These are phyloP conservation scores for Liriodendron chinense DNA, from an alignment of 164 flowering plant genomes.

Conservation along the genomic window DNA sequence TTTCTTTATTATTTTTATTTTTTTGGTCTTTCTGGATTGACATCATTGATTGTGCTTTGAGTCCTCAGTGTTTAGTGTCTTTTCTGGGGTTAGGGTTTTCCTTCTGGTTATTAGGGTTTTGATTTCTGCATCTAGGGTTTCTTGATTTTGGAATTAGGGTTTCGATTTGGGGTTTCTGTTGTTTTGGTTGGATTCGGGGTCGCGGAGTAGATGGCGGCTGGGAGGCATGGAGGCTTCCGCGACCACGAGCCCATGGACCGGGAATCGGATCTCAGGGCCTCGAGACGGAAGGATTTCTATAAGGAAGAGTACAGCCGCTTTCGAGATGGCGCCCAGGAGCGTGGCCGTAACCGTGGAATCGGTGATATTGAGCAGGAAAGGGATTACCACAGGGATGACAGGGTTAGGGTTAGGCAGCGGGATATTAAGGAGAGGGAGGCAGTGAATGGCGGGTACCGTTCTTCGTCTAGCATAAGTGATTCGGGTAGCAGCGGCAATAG, in stretches of 20 bases:
- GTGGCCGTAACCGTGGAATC: constrained; percentile 18
- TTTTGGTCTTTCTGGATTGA: too few species aligned
- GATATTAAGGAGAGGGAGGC: constrained; percentile 44
- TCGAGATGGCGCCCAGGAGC: constrained; percentile 29
- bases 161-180: neutral
- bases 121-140: neutral
- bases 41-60: too few species aligned
- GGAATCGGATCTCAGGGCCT: constrained; percentile 40
- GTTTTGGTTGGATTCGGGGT: neutral
- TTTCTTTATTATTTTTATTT: neutral
- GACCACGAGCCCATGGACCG: constrained; percentile 51
- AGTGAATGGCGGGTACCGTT: constrained; percentile 36
- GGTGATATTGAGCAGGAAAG: constrained; percentile 6
- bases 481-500: constrained; percentile 46
- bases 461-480: constrained; percentile 45
- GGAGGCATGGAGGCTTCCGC: constrained; percentile 59
- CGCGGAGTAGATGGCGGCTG: constrained; percentile 63
- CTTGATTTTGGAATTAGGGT: neutral
- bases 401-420: constrained; percentile 37
- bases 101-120: neutral
- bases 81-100: constrained; percentile 9
- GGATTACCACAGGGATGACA: constrained; percentile 15
- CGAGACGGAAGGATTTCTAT: constrained; percentile 35
- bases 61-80: neutral
- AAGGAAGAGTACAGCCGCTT: constrained; percentile 40